These are phyloP conservation scores for Corylus avellana DNA, from an alignment of 306 rosid species.

Conservation along the genomic window DNA sequence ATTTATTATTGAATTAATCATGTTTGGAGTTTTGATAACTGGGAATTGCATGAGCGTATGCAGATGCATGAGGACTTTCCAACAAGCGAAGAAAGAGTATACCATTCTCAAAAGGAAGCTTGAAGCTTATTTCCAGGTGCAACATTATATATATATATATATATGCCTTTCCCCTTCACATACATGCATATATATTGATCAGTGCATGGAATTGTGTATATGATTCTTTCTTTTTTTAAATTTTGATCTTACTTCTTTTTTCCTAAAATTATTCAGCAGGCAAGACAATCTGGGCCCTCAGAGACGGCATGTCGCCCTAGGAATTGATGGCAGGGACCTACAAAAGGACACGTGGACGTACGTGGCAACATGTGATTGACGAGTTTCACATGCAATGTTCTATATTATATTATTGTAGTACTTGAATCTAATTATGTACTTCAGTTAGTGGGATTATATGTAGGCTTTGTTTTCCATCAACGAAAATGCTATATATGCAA, in stretches of 20 bases:
- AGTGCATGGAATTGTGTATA: background rate
- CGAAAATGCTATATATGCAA: background rate
- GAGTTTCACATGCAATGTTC: background rate
- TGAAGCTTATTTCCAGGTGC: constrained; percentile 90
- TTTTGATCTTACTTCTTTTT: background rate
- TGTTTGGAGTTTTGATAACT: background rate
- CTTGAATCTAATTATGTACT: background rate
- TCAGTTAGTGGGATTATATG: background rate
- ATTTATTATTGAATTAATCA: background rate
- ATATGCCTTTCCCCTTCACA: background rate
- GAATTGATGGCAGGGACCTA: background rate
- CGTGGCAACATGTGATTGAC: background rate
- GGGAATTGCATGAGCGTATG: constrained; percentile 21
- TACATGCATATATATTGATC: too few species aligned
- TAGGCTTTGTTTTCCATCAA: background rate
- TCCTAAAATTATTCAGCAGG: constrained; percentile 40
- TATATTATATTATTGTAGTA: background rate
- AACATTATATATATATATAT: too few species aligned
- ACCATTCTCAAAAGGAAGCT: constrained; percentile 74
- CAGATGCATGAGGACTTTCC: constrained; percentile 84
- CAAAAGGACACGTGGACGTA: background rate
- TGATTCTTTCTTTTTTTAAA: background rate
- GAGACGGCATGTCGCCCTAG: constrained; percentile 62
- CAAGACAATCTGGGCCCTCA: constrained; percentile 62
- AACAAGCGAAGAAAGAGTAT: constrained; percentile 81